phyloP scores from a whole-genome alignment of 2,329 filamentous ascomycete genomes.

The Paracoccidioides brasiliensis region DNA sequence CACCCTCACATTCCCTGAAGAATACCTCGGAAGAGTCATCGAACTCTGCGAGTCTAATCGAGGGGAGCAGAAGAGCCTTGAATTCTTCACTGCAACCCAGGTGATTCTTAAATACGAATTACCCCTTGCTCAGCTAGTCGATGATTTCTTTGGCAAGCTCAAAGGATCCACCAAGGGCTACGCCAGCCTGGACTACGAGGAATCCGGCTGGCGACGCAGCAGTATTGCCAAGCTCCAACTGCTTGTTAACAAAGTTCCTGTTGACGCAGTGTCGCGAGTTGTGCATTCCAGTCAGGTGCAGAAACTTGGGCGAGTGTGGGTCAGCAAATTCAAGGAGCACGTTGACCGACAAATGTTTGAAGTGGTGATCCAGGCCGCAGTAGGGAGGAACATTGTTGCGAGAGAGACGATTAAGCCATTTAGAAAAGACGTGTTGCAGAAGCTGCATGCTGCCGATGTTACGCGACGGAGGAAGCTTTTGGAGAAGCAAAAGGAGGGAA shows the following conservation, averaged over 20 bases:
- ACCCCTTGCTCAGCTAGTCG: conserved; percentile 78
- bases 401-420: conserved; percentile 94
- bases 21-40: conserved; percentile 88
- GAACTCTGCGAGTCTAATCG: conserved; percentile 86
- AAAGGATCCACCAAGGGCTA: conserved; percentile 93
- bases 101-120: conserved; percentile 90
- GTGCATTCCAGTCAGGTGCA: conserved; percentile 73
- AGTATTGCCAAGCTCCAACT: conserved; percentile 81
- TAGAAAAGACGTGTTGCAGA: conserved; percentile 84
- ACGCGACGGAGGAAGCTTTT: conserved; percentile 70
- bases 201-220: conserved; percentile 71
- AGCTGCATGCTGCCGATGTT: conserved; percentile 84
- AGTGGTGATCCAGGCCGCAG: conserved; percentile 83
- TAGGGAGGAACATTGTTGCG: conserved; percentile 70
- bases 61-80: conserved; percentile 72
- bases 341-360: conserved; percentile 97
- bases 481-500: conserved; percentile 92
- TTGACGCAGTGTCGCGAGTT: conserved; percentile 87
- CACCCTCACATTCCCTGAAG: conserved; percentile 82
- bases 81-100: conserved; percentile 83
- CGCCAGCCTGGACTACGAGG: conserved; percentile 91
- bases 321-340: conserved; percentile 91
- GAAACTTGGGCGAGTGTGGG: conserved; percentile 72
- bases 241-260: conserved; percentile 81
- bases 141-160: conserved; percentile 93